Base-by-base conservation (phyloP, 129 eudicot species). In the Pulicaria dysenterica region DNA sequence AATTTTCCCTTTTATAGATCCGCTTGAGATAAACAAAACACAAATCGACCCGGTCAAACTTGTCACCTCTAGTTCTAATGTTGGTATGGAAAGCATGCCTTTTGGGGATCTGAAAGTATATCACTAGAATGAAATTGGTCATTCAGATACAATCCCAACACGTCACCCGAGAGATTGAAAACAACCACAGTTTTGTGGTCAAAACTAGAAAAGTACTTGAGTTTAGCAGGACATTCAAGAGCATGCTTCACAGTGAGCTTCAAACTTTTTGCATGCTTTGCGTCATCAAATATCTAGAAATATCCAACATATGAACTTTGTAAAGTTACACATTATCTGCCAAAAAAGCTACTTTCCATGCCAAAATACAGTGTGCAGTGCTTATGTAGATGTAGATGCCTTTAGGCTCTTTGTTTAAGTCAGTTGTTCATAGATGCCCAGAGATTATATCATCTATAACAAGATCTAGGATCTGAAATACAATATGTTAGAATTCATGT, bases 141-240 rank as follows among this genome's bases (percentile, higher is more conserved):
- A 2, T 75, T 72, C 50, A 48, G 50, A 48, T 69, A 64, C 43
- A 85, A 13, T 79, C 91, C 96, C 63, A 80, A 77, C 40, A 79
- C 77, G 50, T 76, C 78, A 36, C 89, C 91, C 5, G 81, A 81
- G 58, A 81, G 75, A 55, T 79, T 85, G 63, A 90, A 83, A 48
- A 81, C 73, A 58, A 87, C 89, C 38, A 81, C 81, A 0, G 37
- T 68, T 8, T 59, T 77, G n/a, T 56, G 73, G 50, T 84, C 67
- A 44, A 57, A 39, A n/a, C 44, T 38, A 37, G 56, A 56, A 17
- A 16, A 45, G 56, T 78, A 90, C 80, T 76, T 51, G 48, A 68
- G 65, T 58, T 37, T 54, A 73, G 77, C 83, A 65, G 78, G 78
- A 74, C 94, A 87, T 38, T 71, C 77, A 54, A 13, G 74, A 70